These are phyloP conservation scores for Rutstroemia sydowiana DNA, from an alignment of 2,329 filamentous ascomycete species.

Conservation along the genomic window DNA sequence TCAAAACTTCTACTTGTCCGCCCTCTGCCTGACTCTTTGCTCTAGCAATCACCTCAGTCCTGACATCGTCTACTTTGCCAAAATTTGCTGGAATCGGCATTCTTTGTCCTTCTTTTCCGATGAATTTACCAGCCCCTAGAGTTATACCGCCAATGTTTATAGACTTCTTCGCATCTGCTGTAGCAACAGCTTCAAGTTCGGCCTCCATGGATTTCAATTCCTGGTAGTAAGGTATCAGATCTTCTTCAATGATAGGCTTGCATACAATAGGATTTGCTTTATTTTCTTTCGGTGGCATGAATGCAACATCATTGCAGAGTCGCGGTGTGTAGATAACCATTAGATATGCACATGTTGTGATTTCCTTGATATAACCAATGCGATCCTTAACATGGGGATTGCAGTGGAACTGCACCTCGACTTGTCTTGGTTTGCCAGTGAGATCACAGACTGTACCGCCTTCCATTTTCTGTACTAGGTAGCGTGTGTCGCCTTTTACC, in stretches of 20 bases:
- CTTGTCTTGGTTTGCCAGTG: conserved; percentile 58
- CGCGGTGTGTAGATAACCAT: conserved; percentile 69
- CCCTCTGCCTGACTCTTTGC: conserved; percentile 25
- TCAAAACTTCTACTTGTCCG: conserved; percentile 35
- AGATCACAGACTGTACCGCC: conserved; percentile 64
- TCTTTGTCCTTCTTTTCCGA: conserved; percentile 24
- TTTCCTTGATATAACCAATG: conserved; percentile 68
- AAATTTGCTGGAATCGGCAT: conserved; percentile 32
- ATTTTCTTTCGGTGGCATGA: conserved; percentile 59
- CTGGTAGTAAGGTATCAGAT: conserved; percentile 17
- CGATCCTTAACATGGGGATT: conserved; percentile 55
- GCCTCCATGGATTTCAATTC: conserved; percentile 34
- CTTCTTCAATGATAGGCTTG: conserved; percentile 48
- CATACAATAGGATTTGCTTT: conserved; percentile 57
- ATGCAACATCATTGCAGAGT: conserved; percentile 69
- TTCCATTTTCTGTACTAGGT: conserved; percentile 60
- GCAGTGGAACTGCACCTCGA: conserved; percentile 58
- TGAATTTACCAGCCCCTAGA: conserved; percentile 26
- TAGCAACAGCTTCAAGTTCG: conserved; percentile 13
- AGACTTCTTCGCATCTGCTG: conserved; percentile 33
- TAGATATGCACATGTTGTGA: conserved; percentile 63
- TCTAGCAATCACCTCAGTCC: conserved; percentile 20
- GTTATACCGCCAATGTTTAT: conserved; percentile 26
- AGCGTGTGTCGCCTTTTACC: conserved; percentile 58
- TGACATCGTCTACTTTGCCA: conserved; percentile 51